These are phyloP conservation scores for Fonsecaea nubica DNA, from an alignment of 2,329 filamentous ascomycete genomes.

Conservation along the genomic window DNA sequence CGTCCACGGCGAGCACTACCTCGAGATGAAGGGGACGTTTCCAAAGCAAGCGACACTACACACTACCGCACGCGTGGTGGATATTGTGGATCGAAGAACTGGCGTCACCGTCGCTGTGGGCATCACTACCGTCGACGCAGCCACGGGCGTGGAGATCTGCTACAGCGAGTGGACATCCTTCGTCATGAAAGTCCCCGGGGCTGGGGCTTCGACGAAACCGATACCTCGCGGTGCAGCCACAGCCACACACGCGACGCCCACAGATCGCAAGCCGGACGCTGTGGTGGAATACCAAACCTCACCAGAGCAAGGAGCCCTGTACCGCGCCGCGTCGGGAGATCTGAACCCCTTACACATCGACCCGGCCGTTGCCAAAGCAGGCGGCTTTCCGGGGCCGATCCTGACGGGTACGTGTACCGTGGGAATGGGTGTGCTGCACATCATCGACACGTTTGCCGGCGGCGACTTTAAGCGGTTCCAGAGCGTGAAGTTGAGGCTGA, in stretches of 20 bases:
- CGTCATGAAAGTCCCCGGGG: constrained; percentile 26
- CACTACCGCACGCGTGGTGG: constrained; percentile 23
- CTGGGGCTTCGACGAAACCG: constrained; percentile 18
- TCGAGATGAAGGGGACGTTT: constrained; percentile 24
- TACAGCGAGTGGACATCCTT: constrained; percentile 32
- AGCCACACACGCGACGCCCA: constrained; percentile 13
- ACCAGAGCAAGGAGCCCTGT: constrained; percentile 25
- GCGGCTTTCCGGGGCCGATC: constrained; percentile 28
- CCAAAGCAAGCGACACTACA: constrained; percentile 16
- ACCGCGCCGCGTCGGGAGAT: constrained; percentile 31
- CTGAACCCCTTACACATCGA: constrained; percentile 33
- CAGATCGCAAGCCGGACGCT: constrained; percentile 20
- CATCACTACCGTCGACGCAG: constrained; percentile 25
- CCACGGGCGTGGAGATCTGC: constrained; percentile 23
- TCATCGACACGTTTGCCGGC: constrained; percentile 28
- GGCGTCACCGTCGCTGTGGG: constrained; percentile 28
- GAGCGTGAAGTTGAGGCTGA: constrained; percentile 30
- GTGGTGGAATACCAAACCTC: constrained; percentile 19
- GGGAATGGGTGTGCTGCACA: constrained; percentile 28
- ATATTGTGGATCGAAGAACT: constrained; percentile 28
- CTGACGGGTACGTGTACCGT: constrained; percentile 31
- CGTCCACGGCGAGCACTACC: constrained; percentile 31
- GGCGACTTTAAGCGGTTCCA: constrained; percentile 23
- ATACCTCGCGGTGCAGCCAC: background rate
- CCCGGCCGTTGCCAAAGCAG: constrained; percentile 23